Evolutionary conservation across 805 yeast species (phyloP), one percentile per base, ranked within the genome.

Genomic region (Ogataea philodendri): DNA sequence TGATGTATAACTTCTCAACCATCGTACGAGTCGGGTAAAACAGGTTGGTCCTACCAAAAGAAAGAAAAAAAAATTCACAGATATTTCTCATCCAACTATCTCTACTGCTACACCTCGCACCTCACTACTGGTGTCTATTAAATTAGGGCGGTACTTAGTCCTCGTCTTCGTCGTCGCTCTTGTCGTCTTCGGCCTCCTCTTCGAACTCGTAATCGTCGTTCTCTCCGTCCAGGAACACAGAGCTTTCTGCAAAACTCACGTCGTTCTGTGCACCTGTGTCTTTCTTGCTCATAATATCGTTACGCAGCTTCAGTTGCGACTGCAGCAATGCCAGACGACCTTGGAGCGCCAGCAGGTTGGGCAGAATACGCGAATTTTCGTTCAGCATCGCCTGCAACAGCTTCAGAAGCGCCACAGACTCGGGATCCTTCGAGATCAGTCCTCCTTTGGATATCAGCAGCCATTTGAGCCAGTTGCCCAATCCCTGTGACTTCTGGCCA

Each of bases 281-380:
- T 14, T 58, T 57, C 13, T 58, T 63, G 34, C 60, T 54, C 30
- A 65, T 55, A 51, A 72, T 62, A 27, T 73, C 79, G 23, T 62
- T 59, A 53, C 97, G 78, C 46, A 90, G 63, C 39, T 74, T 71
- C 8, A 86, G 70, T 62, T 90, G 97, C 3, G 87, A 74, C 45
- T 74, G 74, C 26, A 90, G 68, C 57, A 90, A 70, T 51, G 81
- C 84, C 30, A 90, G 66, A 45, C 93, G 76, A 30, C 98, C 98
- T 58, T 89, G 94, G 19, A 90, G 70, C 2, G 93, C 78, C 16
- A 89, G 63, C 33, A 90, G 66, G 24, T 76, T 71, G 7, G 89
- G 83, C 44, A 90, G 62, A 15, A 70, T 69, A 42, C 71, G 71
- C 58, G 74, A 67, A 20, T 74, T 81, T 37, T 74, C 65, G 13